phyloP scores from a whole-genome alignment of 1,284 basidiomycete species.

The Uromyces viciae-fabae region DNA sequence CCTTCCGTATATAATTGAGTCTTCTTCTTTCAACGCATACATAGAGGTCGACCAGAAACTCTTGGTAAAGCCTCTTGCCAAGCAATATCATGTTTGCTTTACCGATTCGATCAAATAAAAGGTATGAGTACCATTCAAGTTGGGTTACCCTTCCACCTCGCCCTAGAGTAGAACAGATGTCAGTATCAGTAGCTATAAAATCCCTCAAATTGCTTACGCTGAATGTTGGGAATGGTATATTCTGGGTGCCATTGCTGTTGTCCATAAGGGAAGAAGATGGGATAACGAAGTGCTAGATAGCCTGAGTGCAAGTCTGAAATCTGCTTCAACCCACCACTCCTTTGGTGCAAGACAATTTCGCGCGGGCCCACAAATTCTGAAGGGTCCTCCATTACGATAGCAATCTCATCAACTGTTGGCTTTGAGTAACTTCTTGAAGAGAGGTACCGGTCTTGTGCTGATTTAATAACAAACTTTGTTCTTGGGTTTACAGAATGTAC shows the following conservation, averaged over 20 bases:
- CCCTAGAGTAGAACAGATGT: background rate
- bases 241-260: background rate
- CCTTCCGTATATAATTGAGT: background rate
- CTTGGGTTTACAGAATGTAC: background rate
- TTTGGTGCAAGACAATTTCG: background rate
- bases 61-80: background rate
- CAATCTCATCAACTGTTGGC: background rate
- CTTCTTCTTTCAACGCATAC: background rate
- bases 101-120: background rate
- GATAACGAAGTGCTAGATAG: slow-evolving; percentile 7
- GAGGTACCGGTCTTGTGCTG: background rate
- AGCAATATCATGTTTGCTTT: background rate
- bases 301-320: background rate
- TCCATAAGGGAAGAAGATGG: slow-evolving; percentile 3
- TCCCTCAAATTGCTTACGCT: background rate
- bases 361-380: no score
- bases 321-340: background rate
- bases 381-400: background rate
- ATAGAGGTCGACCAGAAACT: slow-evolving; percentile 5
- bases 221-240: no score
- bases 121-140: slow-evolving; percentile 7
- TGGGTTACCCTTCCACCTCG: background rate
- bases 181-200: background rate
- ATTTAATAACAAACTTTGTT: background rate
- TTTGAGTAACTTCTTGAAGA: background rate